phyloP scores from a whole-genome alignment of 352 stramenopile genomes.

The Globisporangium iwayamae region DNA sequence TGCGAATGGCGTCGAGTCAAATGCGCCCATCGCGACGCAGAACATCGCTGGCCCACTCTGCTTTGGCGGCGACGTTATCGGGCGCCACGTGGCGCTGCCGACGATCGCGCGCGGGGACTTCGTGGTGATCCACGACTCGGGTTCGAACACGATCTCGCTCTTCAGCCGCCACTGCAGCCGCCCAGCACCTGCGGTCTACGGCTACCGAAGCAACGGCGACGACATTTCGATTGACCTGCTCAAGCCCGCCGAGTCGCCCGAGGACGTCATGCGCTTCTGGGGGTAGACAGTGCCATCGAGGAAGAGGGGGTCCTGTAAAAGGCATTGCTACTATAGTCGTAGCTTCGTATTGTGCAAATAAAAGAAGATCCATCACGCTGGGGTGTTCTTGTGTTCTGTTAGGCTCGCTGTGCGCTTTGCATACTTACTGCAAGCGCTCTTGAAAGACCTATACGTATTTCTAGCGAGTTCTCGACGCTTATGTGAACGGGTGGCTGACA shows the following conservation, averaged over 20 bases:
- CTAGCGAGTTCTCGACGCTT: no score
- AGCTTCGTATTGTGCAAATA: background rate
- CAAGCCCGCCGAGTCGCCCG: conserved; percentile 67
- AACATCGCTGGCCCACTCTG: conserved; percentile 91
- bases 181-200: conserved; percentile 76
- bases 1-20: conserved; percentile 41
- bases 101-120: conserved; percentile 71
- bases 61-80: conserved; percentile 89
- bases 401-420: no score
- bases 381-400: no score
- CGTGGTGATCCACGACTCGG: conserved; percentile 84
- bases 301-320: no score
- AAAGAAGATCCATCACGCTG: no score
- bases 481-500: no score
- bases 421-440: no score
- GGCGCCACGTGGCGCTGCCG: conserved; percentile 48
- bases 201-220: conserved; percentile 47
- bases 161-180: conserved; percentile 88
- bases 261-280: conserved; percentile 81
- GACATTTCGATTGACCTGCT: conserved; percentile 63
- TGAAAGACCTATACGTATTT: no score
- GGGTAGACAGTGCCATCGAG: conserved; percentile 25
- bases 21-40: conserved; percentile 35
- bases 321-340: background rate
- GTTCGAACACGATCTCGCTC: conserved; percentile 86